Evolutionary conservation across 495 filamentous ascomycete genomes (phyloP).

Genomic region (Podospora pseudocomata): DNA sequence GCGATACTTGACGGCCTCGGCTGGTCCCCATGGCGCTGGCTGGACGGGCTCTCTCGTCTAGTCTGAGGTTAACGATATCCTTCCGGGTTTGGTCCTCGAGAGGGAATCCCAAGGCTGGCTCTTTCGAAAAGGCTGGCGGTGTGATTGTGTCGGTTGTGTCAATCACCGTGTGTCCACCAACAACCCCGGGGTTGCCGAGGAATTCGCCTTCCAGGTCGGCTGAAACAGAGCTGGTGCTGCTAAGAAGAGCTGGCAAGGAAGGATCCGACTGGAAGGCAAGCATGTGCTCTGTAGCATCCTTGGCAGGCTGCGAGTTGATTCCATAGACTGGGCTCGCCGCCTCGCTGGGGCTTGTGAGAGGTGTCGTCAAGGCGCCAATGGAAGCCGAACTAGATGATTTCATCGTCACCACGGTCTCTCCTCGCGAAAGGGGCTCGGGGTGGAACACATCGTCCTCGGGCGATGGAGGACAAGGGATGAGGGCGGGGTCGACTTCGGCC

Average conservation of each 20-base stretch:
- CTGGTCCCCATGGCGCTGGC: slow-evolving; percentile 4
- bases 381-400: slow-evolving; percentile 49
- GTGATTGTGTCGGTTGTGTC: slow-evolving; percentile 53
- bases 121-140: slow-evolving; percentile 47
- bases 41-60: slow-evolving; percentile 14
- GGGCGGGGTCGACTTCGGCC: slow-evolving; percentile 22
- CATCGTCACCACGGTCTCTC: slow-evolving; percentile 37
- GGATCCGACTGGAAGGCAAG: slow-evolving; percentile 67
- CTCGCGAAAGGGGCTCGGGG: slow-evolving; percentile 30
- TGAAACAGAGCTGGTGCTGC: slow-evolving; percentile 77
- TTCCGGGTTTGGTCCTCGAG: slow-evolving; percentile 31
- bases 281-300: slow-evolving; percentile 55
- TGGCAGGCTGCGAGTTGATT: slow-evolving; percentile 48
- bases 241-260: slow-evolving; percentile 70
- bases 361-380: slow-evolving; percentile 38
- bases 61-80: slow-evolving; percentile 25
- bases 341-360: slow-evolving; percentile 48
- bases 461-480: slow-evolving; percentile 44
- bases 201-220: slow-evolving; percentile 55
- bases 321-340: slow-evolving; percentile 56
- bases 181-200: slow-evolving; percentile 45
- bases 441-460: slow-evolving; percentile 45
- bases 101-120: slow-evolving; percentile 41
- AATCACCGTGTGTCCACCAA: slow-evolving; percentile 37
- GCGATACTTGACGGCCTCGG: not conserved